phyloP scores from a whole-genome alignment of 2,329 filamentous ascomycete genomes.

The Lithohypha guttulata region DNA sequence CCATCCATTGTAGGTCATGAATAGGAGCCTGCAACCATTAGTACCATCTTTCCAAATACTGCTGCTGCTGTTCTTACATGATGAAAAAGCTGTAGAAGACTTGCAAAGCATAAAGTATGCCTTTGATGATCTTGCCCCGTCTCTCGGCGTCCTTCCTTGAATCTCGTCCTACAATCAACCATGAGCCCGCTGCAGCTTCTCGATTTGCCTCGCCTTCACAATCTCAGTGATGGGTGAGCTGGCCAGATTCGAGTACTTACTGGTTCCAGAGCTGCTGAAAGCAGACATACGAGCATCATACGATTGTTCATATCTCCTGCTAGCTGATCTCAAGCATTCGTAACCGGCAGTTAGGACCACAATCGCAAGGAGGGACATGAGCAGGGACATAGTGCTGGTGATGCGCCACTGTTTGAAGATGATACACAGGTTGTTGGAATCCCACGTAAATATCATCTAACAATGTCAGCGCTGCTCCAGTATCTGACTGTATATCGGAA shows the following conservation, averaged over 20 bases:
- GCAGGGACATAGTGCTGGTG: conserved; percentile 58
- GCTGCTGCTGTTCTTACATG: conserved; percentile 58
- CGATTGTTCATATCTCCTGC: conserved; percentile 61
- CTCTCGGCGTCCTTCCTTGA: conserved; percentile 51
- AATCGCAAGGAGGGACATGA: conserved; percentile 74
- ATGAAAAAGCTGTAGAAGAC: conserved; percentile 99
- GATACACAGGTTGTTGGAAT: conserved; percentile 87
- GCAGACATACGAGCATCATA: conserved; percentile 33
- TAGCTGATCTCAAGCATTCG: conserved; percentile 70
- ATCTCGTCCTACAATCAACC: conserved; percentile 62
- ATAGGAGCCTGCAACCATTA: conserved; percentile 60
- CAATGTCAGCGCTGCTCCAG: conserved; percentile 7
- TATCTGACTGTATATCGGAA: conserved; percentile 10
- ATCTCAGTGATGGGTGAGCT: conserved; percentile 15
- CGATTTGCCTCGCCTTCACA: conserved; percentile 16
- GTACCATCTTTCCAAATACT: background rate
- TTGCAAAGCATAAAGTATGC: conserved; percentile 75
- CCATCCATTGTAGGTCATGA: conserved; percentile 99
- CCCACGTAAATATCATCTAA: conserved; percentile 98
- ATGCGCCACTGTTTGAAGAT: conserved; percentile 89
- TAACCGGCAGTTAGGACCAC: conserved; percentile 81
- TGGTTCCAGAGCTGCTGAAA: conserved; percentile 16
- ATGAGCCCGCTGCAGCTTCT: conserved; percentile 50
- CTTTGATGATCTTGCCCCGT: conserved; percentile 67
- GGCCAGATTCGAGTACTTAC: conserved; percentile 15